Conservation (phyloP, 2,329 filamentous ascomycete species). For the Hypoxylon sp. region DNA sequence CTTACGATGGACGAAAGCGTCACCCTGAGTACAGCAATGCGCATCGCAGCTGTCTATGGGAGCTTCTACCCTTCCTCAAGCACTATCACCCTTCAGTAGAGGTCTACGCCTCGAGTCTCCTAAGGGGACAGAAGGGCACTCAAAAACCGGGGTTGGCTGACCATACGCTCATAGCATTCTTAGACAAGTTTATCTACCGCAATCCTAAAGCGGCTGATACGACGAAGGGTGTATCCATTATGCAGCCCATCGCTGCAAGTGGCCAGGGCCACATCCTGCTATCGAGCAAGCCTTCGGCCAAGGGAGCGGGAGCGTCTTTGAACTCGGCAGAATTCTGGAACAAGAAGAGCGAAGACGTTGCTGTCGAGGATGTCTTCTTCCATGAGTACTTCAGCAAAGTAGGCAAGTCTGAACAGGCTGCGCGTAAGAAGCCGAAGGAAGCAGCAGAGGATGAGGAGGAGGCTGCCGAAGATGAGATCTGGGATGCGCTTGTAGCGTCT, state of each 20-base stretch:
- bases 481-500: conserved; percentile 88
- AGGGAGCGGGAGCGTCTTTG: conserved; percentile 61
- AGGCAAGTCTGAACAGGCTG: conserved; percentile 71
- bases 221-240: conserved; percentile 87
- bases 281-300: conserved; percentile 61
- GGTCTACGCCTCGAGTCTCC: conserved; percentile 80
- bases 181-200: conserved; percentile 98
- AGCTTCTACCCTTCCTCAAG: conserved; percentile 81
- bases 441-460: conserved; percentile 59
- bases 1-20: conserved; percentile 90
- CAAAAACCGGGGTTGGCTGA: conserved; percentile 91
- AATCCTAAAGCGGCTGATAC: conserved; percentile 81
- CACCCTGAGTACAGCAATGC: conserved; percentile 93
- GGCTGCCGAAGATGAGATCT: conserved; percentile 83
- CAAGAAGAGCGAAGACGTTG: conserved; percentile 87
- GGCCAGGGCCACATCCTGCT: conserved; percentile 68
- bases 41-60: conserved; percentile 94
- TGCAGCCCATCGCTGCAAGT: conserved; percentile 83
- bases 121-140: conserved; percentile 77
- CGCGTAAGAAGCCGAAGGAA: conserved; percentile 68
- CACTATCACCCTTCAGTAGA: conserved; percentile 96
- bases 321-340: conserved; percentile 94
- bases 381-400: conserved; percentile 92
- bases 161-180: conserved; percentile 92
- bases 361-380: conserved; percentile 96